Percentiles rank a stretch among this genome's conserved stretches.
phyloP scores from a whole-genome alignment of 2,329 filamentous ascomycete species.

The Cryphonectria radicalis region DNA sequence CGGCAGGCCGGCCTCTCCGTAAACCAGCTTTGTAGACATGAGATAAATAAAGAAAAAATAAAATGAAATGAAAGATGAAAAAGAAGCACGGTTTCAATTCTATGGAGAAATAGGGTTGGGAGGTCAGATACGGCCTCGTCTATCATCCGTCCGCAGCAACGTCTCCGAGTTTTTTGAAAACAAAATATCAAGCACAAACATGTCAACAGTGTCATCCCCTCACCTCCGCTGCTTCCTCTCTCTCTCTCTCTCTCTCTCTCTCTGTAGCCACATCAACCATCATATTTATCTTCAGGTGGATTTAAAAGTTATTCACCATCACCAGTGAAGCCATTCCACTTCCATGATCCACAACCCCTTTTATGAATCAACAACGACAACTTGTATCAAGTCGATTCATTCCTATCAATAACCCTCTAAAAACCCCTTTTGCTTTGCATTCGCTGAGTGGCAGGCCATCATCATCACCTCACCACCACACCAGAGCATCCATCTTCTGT shows the following conservation, averaged over 20 bases:
- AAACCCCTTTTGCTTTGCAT: neutral
- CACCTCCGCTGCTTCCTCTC: neutral
- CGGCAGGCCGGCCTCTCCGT: neutral
- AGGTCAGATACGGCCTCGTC: conserved; percentile 3
- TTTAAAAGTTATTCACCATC: conserved; percentile 8
- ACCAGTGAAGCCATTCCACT: neutral
- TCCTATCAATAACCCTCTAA: neutral
- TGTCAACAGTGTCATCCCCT: neutral
- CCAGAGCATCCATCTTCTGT: neutral
- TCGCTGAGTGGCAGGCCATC: neutral
- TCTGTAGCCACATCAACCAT: neutral
- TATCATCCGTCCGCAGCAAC: conserved; percentile 19
- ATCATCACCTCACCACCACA: neutral
- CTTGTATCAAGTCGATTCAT: neutral
- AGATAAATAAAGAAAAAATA: neutral
- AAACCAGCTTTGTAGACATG: neutral
- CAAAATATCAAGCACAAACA: conserved; percentile 1
- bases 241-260: neutral
- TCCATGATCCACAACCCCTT: neutral
- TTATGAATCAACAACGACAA: neutral
- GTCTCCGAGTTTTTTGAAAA: neutral
- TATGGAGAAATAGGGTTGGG: conserved; percentile 17
- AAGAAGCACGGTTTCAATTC: conserved; percentile 16
- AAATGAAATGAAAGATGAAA: neutral
- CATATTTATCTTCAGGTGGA: neutral